A percentile compares a stretch with the other conserved stretches of the same genome.
Conservation (phyloP, 2,329 filamentous ascomycete genomes). For the Neodidymelliopsis sp. region DNA sequence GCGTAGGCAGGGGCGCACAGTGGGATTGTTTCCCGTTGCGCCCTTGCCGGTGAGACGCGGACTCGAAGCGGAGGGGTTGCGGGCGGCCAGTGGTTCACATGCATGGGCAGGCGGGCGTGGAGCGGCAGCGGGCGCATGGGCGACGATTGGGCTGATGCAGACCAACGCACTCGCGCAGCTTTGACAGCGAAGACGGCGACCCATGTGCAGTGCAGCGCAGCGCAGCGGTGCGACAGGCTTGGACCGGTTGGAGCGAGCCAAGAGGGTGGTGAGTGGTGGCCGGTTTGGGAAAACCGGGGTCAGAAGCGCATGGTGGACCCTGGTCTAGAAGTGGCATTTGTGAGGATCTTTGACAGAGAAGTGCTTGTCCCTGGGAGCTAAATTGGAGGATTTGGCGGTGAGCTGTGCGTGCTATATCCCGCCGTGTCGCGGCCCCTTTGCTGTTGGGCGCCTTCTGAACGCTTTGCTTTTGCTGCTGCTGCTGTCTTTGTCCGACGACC, state of each 20-base stretch:
- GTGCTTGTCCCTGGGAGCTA: constrained; percentile 13
- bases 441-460: constrained; percentile 43
- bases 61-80: constrained; percentile 5
- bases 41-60: constrained; percentile 10
- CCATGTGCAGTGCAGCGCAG: constrained; percentile 12
- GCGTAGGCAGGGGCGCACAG: constrained; percentile 3
- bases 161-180: constrained; percentile 20
- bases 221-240: constrained; percentile 8
- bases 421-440: constrained; percentile 8
- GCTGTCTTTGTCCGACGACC: constrained; percentile 4
- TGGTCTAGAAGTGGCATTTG: constrained; percentile 14
- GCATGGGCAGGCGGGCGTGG: background rate
- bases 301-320: constrained; percentile 13
- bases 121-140: background rate
- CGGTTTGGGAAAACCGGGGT: constrained; percentile 6
- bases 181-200: constrained; percentile 23
- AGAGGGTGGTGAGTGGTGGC: constrained; percentile 7
- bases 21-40: constrained; percentile 5
- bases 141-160: constrained; percentile 17
- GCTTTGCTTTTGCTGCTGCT: constrained; percentile 2
- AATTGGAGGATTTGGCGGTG: constrained; percentile 17
- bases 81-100: constrained; percentile 4
- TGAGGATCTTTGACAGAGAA: constrained; percentile 12
- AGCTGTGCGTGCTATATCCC: constrained; percentile 16
- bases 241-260: constrained; percentile 1